Evolutionary conservation across 1,139 yeast species (phyloP).

Genomic region (Yamadazyma spencermartinsiae): DNA sequence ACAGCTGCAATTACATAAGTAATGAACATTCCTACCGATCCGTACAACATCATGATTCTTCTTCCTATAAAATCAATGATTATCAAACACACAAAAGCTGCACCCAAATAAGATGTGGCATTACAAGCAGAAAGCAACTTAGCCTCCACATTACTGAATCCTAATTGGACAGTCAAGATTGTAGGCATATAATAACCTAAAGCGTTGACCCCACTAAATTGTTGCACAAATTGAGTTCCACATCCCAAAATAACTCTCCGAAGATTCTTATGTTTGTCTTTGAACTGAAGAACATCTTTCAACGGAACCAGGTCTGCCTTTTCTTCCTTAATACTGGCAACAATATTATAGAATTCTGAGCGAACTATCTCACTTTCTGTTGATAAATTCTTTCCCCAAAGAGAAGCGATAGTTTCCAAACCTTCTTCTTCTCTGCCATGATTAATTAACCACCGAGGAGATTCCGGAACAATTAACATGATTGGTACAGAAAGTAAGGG

Average conservation of each 20-base stretch:
- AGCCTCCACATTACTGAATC: slow-evolving; percentile 24
- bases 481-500: slow-evolving; percentile 20
- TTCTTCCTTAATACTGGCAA: slow-evolving; percentile 18
- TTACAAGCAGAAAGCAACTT: slow-evolving; percentile 55
- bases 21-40: slow-evolving; percentile 44
- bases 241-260: slow-evolving; percentile 39
- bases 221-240: slow-evolving; percentile 41
- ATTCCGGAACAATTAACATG: slow-evolving; percentile 40
- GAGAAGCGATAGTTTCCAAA: slow-evolving; percentile 13
- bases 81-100: slow-evolving; percentile 57
- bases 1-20: slow-evolving; percentile 39
- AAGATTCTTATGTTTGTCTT: slow-evolving; percentile 16
- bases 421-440: slow-evolving; percentile 18
- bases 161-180: slow-evolving; percentile 31
- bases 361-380: slow-evolving; percentile 12
- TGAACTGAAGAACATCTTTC: slow-evolving; percentile 13
- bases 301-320: slow-evolving; percentile 12
- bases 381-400: slow-evolving; percentile 14
- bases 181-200: slow-evolving; percentile 41
- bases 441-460: slow-evolving; percentile 43
- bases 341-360: slow-evolving; percentile 16
- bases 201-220: slow-evolving; percentile 43
- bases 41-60: slow-evolving; percentile 50
- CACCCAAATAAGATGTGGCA: slow-evolving; percentile 54
- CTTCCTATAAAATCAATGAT: slow-evolving; percentile 60